phyloP scores from a whole-genome alignment of 2,329 filamentous ascomycete species.

The Chaetomium strumarium region DNA sequence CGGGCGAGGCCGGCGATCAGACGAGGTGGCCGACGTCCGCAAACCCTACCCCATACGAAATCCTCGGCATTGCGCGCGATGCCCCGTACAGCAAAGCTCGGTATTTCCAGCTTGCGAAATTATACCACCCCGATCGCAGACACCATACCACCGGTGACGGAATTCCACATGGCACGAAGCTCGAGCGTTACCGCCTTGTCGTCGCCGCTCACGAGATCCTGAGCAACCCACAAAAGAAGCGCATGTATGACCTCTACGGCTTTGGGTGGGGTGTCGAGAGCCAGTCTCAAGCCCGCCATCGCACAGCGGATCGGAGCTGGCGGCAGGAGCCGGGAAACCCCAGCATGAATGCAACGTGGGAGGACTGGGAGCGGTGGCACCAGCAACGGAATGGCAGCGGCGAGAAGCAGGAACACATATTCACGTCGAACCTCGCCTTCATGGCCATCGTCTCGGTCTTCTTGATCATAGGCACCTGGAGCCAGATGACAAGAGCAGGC shows the following conservation, averaged over 20 bases:
- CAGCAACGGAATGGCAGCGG: constrained; percentile 45
- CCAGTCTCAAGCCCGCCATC: constrained; percentile 41
- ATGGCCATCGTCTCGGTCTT: constrained; percentile 64
- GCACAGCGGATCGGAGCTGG: constrained; percentile 44
- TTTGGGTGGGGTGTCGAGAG: constrained; percentile 67
- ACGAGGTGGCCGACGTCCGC: constrained; percentile 42
- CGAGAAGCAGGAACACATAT: constrained; percentile 49
- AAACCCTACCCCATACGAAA: constrained; percentile 80
- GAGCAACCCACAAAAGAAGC: constrained; percentile 70
- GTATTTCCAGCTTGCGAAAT: constrained; percentile 88
- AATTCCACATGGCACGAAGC: constrained; percentile 55
- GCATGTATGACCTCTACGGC: constrained; percentile 76
- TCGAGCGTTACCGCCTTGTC: constrained; percentile 87
- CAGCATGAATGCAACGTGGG: constrained; percentile 83
- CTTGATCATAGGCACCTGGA: constrained; percentile 62
- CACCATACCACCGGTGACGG: constrained; percentile 37
- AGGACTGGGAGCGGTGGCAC: constrained; percentile 89
- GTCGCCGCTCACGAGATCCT: constrained; percentile 85
- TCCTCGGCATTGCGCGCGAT: constrained; percentile 55
- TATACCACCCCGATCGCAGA: constrained; percentile 83
- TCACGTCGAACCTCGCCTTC: constrained; percentile 76
- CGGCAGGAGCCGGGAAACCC: constrained; percentile 42
- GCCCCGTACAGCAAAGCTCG: constrained; percentile 73
- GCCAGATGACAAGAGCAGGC: constrained; percentile 66
- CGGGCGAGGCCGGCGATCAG: not conserved